A percentile compares a stretch with the other conserved stretches of the same genome.
phyloP scores from a whole-genome alignment of 208 protist genomes.

The Strigomonas culicis region DNA sequence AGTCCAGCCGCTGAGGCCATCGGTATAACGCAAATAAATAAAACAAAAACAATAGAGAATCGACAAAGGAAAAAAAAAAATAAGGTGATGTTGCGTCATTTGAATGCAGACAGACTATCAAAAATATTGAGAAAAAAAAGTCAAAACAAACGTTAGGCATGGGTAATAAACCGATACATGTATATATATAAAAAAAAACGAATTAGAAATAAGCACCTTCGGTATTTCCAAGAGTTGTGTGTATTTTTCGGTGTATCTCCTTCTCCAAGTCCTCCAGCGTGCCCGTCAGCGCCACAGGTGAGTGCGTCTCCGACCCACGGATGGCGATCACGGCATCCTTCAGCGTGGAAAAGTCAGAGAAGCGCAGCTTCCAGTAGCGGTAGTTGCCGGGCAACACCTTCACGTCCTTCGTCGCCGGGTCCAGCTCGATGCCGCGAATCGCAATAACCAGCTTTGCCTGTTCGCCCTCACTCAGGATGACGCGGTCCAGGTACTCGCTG shows the following conservation, averaged over 20 bases:
- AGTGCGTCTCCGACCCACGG: background rate
- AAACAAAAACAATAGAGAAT: no score
- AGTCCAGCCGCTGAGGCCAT: no score
- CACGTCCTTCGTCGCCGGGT: background rate
- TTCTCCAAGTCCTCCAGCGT: conserved; percentile 5
- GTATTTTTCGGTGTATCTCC: background rate
- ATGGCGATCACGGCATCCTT: conserved; percentile 1
- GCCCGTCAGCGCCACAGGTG: background rate
- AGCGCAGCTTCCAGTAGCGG: conserved; percentile 8
- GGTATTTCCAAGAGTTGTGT: no score
- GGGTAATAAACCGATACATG: no score
- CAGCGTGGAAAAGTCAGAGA: conserved; percentile 5
- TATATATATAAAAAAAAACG: no score
- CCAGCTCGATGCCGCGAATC: background rate
- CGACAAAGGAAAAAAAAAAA: background rate
- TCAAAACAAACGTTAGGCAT: background rate
- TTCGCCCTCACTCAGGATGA: background rate
- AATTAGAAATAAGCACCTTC: no score
- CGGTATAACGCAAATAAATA: no score
- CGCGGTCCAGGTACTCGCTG: background rate
- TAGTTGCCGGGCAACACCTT: background rate
- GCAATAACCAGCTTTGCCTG: background rate
- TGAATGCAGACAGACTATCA: no score
- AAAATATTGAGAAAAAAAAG: no score
- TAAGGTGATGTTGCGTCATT: no score